phyloP scores from a whole-genome alignment of 1,139 yeast genomes.

The Kurtzmaniella quercitrusa region DNA sequence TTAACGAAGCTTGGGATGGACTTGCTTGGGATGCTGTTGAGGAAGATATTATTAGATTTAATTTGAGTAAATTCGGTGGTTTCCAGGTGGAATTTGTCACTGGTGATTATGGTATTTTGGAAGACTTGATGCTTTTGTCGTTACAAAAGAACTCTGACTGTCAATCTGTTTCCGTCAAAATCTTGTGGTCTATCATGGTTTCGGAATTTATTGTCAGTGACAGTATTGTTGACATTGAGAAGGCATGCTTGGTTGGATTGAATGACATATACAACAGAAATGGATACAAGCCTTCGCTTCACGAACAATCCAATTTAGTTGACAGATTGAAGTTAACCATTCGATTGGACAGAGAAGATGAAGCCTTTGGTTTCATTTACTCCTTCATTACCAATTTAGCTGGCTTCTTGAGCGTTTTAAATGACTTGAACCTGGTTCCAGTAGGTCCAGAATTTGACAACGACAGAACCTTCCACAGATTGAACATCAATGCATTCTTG shows the following conservation, averaged over 20 bases:
- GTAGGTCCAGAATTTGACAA: conserved; percentile 81
- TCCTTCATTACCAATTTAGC: conserved; percentile 53
- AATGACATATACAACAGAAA: conserved; percentile 61
- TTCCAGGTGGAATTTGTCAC: conserved; percentile 66
- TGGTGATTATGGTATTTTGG: conserved; percentile 56
- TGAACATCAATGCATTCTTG: conserved; percentile 73
- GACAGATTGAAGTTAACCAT: conserved; percentile 48
- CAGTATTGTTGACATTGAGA: conserved; percentile 56
- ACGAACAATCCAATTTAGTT: conserved; percentile 54
- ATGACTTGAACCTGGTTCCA: conserved; percentile 72
- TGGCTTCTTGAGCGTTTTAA: conserved; percentile 61
- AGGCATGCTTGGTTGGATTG: conserved; percentile 57
- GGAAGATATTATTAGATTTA: conserved; percentile 59
- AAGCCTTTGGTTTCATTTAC: conserved; percentile 50
- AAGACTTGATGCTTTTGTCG: conserved; percentile 63
- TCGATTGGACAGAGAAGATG: conserved; percentile 63
- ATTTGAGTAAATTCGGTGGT: conserved; percentile 62
- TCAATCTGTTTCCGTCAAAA: conserved; percentile 60
- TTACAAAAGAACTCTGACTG: conserved; percentile 65
- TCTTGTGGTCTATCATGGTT: conserved; percentile 69
- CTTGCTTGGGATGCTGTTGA: conserved; percentile 66
- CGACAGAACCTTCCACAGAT: conserved; percentile 76
- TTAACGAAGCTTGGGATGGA: conserved; percentile 67
- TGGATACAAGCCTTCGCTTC: conserved; percentile 51
- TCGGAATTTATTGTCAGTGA: conserved; percentile 63